A percentile compares a stretch with the other conserved stretches of the same genome.
These are phyloP conservation scores for Komagataella pseudopastoris DNA, from an alignment of 805 yeast genomes.

Conservation along the genomic window DNA sequence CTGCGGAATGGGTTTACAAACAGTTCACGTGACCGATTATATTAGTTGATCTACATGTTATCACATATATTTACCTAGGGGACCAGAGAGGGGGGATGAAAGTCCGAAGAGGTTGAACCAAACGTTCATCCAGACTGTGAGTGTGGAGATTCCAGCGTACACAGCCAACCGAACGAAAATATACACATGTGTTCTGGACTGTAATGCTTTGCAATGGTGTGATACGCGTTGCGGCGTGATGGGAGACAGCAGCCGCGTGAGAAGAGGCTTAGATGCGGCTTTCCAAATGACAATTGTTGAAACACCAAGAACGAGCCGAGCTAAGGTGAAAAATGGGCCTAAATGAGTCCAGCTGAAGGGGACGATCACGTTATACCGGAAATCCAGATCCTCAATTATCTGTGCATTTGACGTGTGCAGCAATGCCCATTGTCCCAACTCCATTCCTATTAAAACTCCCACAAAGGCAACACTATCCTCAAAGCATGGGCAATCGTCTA, in stretches of 20 bases:
- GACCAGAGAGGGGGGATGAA: neutral
- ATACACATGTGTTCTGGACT: conserved; percentile 58
- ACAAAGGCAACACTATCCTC: conserved; percentile 90
- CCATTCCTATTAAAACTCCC: conserved; percentile 76
- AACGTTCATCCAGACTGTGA: conserved; percentile 33
- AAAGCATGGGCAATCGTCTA: conserved; percentile 91
- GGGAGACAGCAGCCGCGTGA: conserved; percentile 46
- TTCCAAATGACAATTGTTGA: conserved; percentile 61
- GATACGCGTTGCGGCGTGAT: conserved; percentile 3
- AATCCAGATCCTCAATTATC: neutral
- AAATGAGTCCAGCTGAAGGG: conserved; percentile 26
- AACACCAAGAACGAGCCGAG: conserved; percentile 53
- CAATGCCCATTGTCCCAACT: conserved; percentile 43
- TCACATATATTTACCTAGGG: neutral
- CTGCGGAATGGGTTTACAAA: neutral
- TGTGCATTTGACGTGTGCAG: conserved; percentile 6
- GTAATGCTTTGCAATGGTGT: conserved; percentile 31
- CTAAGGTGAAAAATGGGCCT: conserved; percentile 25
- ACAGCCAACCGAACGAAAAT: conserved; percentile 65
- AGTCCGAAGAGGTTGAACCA: conserved; percentile 4
- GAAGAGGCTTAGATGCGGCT: conserved; percentile 49
- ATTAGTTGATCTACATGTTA: neutral
- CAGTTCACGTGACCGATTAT: neutral
- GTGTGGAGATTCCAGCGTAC: conserved; percentile 66
- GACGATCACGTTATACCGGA: conserved; percentile 11